Evolutionary conservation across 2,329 filamentous ascomycete species (phyloP).

Genomic region (Epichloe elymi): DNA sequence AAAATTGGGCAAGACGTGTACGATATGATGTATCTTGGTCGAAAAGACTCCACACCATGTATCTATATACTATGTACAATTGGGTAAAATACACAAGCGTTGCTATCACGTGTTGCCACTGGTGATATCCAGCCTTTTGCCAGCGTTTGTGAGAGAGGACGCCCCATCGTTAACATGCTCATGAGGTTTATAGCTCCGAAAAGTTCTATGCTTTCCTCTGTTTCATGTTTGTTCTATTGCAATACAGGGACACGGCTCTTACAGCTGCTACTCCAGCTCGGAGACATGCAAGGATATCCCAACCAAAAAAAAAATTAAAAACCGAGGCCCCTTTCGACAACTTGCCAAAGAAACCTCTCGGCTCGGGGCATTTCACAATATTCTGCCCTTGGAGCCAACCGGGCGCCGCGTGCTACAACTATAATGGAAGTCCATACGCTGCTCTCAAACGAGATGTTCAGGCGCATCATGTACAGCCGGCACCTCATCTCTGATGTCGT

Average conservation of each 20-base stretch:
- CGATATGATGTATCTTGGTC: not conserved
- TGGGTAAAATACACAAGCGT: not conserved
- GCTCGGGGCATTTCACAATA: conserved; percentile 48
- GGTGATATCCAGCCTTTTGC: no score
- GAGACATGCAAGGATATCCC: not conserved
- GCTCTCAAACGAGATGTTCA: not conserved
- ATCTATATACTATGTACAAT: not conserved
- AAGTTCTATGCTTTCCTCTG: not conserved
- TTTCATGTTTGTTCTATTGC: not conserved
- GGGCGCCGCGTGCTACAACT: not conserved
- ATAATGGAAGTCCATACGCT: not conserved
- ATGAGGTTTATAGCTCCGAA: no score
- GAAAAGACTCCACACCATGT: conserved; percentile 1
- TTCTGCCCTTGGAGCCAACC: conserved; percentile 31
- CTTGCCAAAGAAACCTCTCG: not conserved
- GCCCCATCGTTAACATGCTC: no score
- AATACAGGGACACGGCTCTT: not conserved
- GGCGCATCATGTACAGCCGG: not conserved
- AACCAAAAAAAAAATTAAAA: not conserved
- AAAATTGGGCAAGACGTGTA: not conserved
- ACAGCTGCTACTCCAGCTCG: not conserved
- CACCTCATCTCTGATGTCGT: not conserved
- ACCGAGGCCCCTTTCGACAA: not conserved
- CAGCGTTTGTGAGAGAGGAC: no score
- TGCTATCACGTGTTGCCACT: not conserved